Conservation (phyloP, 768 basidiomycete genomes). For the Rhodosporidiobolus sp. region DNA sequence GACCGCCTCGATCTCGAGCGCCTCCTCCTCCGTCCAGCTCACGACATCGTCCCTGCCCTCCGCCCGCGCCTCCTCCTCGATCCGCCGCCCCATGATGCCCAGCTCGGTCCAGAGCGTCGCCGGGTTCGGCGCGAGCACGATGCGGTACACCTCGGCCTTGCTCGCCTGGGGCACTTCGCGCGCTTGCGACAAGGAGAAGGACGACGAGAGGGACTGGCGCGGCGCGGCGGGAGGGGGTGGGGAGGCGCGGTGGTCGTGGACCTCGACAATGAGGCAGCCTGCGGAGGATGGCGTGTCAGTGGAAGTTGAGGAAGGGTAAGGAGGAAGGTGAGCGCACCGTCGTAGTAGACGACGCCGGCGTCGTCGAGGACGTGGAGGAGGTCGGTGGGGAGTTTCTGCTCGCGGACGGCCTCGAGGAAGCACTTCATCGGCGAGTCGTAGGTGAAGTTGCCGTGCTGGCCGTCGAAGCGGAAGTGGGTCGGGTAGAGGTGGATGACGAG, state of each 20-base stretch:
- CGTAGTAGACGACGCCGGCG: conserved; percentile 37
- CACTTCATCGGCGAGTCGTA: conserved; percentile 53
- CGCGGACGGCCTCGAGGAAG: conserved; percentile 51
- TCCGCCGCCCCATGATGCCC: conserved; percentile 33
- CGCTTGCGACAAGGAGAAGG: conserved; percentile 24
- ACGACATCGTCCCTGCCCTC: conserved; percentile 35
- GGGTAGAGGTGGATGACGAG: conserved; percentile 51
- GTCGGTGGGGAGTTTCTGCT: conserved; percentile 49
- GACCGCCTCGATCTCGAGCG: conserved; percentile 50
- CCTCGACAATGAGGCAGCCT: conserved; percentile 52
- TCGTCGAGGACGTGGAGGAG: conserved; percentile 50
- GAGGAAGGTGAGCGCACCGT: conserved; percentile 20
- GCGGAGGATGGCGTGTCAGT: not conserved
- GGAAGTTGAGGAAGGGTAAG: conserved; percentile 40
- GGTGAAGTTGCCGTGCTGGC: conserved; percentile 49
- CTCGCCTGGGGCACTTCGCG: conserved; percentile 16
- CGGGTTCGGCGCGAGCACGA: conserved; percentile 47
- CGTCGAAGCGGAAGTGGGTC: conserved; percentile 51
- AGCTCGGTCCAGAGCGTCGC: conserved; percentile 47
- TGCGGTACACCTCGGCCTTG: conserved; percentile 42
- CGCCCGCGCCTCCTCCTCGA: conserved; percentile 20
- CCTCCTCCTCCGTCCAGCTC: conserved; percentile 48
- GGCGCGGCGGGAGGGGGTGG: not conserved
- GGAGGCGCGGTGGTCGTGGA: conserved; percentile 50
- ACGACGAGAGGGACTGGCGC: not conserved